Conservation (phyloP, 108 stramenopile species). For the Cyclotella baltica region DNA sequence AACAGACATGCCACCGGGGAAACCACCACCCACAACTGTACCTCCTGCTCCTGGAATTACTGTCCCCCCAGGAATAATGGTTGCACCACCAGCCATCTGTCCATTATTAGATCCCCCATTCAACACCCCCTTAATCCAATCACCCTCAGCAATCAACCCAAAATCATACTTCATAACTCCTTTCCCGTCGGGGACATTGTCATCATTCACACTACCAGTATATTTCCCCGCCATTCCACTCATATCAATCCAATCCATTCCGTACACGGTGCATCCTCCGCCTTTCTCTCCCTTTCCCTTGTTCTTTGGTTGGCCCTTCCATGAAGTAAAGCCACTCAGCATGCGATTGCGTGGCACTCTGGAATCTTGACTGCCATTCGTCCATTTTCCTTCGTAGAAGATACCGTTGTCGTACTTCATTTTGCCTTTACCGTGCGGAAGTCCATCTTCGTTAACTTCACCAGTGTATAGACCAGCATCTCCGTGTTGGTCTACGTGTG, state of each 20-base stretch:
- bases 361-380: slow-evolving; percentile 20
- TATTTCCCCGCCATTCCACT: slow-evolving; percentile 6
- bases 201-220: slow-evolving; percentile 18
- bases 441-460: slow-evolving; percentile 44
- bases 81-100: slow-evolving; percentile 10
- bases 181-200: slow-evolving; percentile 11
- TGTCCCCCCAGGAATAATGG: slow-evolving; percentile 10
- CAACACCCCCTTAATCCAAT: slow-evolving; percentile 21
- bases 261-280: background rate
- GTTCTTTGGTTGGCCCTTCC: slow-evolving; percentile 10
- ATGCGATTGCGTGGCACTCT: background rate
- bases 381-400: slow-evolving; percentile 54
- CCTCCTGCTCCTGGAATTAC: slow-evolving; percentile 3
- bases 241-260: slow-evolving; percentile 21
- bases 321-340: slow-evolving; percentile 10
- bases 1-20: slow-evolving; percentile 6
- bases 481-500: too few species aligned
- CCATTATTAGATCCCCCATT: background rate
- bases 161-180: slow-evolving; percentile 28
- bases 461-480: slow-evolving; percentile 64
- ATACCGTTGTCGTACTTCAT: slow-evolving; percentile 70
- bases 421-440: slow-evolving; percentile 63
- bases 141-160: slow-evolving; percentile 17
- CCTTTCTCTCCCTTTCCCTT: background rate
- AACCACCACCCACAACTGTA: background rate